Conservation (phyloP, 192 early-diverging fungal species). For the Linnemannia exigua region DNA sequence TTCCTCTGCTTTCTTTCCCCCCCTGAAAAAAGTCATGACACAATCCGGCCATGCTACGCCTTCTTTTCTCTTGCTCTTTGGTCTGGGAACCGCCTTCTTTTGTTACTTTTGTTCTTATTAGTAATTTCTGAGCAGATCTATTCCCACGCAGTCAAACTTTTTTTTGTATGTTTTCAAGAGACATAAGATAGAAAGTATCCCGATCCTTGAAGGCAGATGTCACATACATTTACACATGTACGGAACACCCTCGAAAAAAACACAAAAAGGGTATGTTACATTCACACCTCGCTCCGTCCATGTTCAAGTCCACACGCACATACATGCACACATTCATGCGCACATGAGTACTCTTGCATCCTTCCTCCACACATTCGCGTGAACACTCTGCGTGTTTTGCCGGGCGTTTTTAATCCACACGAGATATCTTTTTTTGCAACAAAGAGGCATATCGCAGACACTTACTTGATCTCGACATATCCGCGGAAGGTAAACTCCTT, state of each 20-base stretch:
- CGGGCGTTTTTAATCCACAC: background rate
- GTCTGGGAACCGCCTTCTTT: background rate
- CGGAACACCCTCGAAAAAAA: background rate
- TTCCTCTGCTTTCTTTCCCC: background rate
- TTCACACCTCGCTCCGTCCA: background rate
- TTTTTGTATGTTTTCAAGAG: background rate
- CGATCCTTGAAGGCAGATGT: background rate
- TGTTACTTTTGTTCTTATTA: background rate
- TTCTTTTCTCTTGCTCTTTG: background rate
- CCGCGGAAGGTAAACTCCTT: slow-evolving; percentile 84
- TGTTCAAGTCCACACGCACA: background rate
- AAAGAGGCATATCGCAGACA: background rate
- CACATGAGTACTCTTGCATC: too few relatives aligned
- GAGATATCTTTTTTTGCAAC: background rate
- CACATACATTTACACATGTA: background rate
- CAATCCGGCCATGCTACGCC: background rate
- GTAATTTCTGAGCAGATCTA: background rate
- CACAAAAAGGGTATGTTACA: background rate
- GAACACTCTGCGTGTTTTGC: background rate
- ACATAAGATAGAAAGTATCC: too few relatives aligned
- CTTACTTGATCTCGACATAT: slow-evolving; percentile 79
- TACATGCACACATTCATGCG: too few relatives aligned
- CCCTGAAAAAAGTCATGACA: background rate
- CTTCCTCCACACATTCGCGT: background rate
- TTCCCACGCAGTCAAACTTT: slow-evolving; percentile 5